These are phyloP conservation scores for Vaccinium corymbosum DNA, from an alignment of 148 eudicot genomes.

Conservation along the genomic window DNA sequence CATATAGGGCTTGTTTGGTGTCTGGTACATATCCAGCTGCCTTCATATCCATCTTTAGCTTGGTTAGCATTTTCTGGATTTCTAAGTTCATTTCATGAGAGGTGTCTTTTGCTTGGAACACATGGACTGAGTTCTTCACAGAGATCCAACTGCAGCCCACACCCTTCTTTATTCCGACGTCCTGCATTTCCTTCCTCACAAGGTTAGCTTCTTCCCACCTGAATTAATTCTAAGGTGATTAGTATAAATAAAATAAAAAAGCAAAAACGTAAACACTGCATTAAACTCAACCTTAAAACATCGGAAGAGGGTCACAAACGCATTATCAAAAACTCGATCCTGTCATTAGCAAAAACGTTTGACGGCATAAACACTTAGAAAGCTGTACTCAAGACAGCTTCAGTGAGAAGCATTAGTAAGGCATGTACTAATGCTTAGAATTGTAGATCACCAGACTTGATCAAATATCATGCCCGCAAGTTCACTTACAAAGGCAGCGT, in stretches of 20 bases:
- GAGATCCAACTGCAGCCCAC: constrained; percentile 60
- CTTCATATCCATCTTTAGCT: constrained; percentile 39
- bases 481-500: neutral
- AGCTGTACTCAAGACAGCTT: no score
- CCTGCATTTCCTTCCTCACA: constrained; percentile 54
- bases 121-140: constrained; percentile 39
- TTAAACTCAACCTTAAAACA: neutral
- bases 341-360: neutral
- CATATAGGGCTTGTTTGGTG: constrained; percentile 44
- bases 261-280: no score
- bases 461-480: neutral
- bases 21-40: constrained; percentile 49
- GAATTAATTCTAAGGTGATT: neutral
- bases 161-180: constrained; percentile 46
- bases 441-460: neutral
- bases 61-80: constrained; percentile 42
- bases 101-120: constrained; percentile 58
- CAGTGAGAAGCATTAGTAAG: no score
- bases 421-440: no score
- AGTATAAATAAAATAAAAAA: constrained; percentile 3
- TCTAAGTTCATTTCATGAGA: constrained; percentile 41
- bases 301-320: neutral
- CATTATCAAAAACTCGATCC: neutral
- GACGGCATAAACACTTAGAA: no score
- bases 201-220: constrained; percentile 62